Conservation (phyloP, 257 asterid genomes). For the Fraxinus excelsior region DNA sequence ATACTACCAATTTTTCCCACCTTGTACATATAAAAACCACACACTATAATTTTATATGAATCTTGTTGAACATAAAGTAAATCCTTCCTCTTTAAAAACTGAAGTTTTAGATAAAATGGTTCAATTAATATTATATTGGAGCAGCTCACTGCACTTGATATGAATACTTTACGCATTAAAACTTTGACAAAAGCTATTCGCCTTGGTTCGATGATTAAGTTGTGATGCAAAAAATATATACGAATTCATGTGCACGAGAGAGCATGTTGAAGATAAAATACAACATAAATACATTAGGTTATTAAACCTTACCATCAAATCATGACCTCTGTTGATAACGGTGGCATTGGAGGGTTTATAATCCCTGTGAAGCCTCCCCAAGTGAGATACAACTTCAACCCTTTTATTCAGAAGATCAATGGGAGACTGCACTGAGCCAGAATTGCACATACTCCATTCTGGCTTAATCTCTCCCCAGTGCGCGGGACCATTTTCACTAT, state of each 20-base stretch:
- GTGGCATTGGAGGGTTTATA: conserved; percentile 64
- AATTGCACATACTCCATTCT: conserved; percentile 62
- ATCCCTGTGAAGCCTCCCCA: conserved; percentile 45
- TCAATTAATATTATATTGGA: no score
- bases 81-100: no score
- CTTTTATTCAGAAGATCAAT: conserved; percentile 58
- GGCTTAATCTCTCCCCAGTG: conserved; percentile 70
- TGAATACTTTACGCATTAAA: no score
- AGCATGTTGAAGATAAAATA: no score
- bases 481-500: conserved; percentile 57
- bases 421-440: conserved; percentile 73
- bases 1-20: no score
- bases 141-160: no score
- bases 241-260: background rate
- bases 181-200: background rate
- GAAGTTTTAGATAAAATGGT: no score
- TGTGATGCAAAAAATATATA: no score
- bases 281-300: background rate
- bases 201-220: no score
- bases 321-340: conserved; percentile 74
- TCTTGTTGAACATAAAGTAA: no score
- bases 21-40: no score
- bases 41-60: no score
- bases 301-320: conserved; percentile 60
- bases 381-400: conserved; percentile 51